Evolutionary conservation across 2,329 filamentous ascomycete genomes (phyloP).

Genomic region (Xylariales sp.): DNA sequence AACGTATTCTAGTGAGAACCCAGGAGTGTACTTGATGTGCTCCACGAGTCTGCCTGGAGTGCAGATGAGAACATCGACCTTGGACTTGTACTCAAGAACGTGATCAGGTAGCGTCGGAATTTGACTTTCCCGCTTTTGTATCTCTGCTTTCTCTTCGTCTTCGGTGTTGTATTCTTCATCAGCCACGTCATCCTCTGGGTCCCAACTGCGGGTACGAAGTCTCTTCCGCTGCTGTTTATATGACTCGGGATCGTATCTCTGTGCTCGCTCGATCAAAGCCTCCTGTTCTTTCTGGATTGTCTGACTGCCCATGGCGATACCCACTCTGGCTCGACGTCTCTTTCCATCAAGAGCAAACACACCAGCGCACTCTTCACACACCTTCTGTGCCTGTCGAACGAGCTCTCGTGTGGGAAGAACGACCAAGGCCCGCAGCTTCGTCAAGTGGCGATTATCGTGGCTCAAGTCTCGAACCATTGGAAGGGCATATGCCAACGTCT

Average conservation of each 20-base stretch:
- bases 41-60: slow-evolving; percentile 91
- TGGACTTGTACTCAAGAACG: slow-evolving; percentile 61
- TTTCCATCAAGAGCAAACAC: slow-evolving; percentile 51
- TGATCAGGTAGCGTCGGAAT: slow-evolving; percentile 49
- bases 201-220: slow-evolving; percentile 38
- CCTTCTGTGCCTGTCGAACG: slow-evolving; percentile 78
- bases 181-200: slow-evolving; percentile 29
- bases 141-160: slow-evolving; percentile 21
- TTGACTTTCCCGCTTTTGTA: slow-evolving; percentile 21
- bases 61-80: slow-evolving; percentile 83
- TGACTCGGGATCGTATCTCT: slow-evolving; percentile 59
- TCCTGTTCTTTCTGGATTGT: slow-evolving; percentile 63
- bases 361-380: slow-evolving; percentile 68
- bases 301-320: slow-evolving; percentile 77
- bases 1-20: slow-evolving; percentile 73
- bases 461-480: slow-evolving; percentile 78
- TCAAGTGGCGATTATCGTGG: slow-evolving; percentile 46
- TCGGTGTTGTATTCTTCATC: slow-evolving; percentile 27
- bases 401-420: slow-evolving; percentile 89
- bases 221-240: slow-evolving; percentile 35
- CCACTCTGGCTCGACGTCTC: slow-evolving; percentile 67
- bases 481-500: slow-evolving; percentile 86
- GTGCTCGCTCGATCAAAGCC: slow-evolving; percentile 33
- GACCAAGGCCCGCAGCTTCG: slow-evolving; percentile 71
- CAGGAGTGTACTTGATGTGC: slow-evolving; percentile 77